Evolutionary conservation across 2,329 filamentous ascomycete genomes (phyloP).

Genomic region (Claviceps cyperi): DNA sequence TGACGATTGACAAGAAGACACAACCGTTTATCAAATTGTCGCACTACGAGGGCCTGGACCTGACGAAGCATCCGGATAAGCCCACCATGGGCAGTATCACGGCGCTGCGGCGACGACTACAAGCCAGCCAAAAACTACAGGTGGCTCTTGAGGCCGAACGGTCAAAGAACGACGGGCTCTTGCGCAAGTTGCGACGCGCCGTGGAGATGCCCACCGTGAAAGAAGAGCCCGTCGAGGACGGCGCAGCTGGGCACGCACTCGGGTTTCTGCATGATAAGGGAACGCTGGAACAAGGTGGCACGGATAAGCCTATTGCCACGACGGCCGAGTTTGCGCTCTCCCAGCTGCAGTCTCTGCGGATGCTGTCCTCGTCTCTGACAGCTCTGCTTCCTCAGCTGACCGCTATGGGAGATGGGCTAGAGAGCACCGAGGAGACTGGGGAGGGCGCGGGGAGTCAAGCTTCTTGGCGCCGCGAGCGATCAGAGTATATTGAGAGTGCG

Average conservation of each 20-base stretch:
- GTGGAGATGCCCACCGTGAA: conserved; percentile 18
- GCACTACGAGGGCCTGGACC: conserved; percentile 64
- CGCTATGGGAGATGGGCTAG: not conserved
- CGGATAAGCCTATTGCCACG: conserved; percentile 46
- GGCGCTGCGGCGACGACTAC: conserved; percentile 56
- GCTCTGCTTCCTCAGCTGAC: conserved; percentile 50
- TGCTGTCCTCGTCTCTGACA: conserved; percentile 45
- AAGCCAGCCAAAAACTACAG: conserved; percentile 67
- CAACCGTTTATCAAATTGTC: conserved; percentile 65
- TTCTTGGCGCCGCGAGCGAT: conserved; percentile 51
- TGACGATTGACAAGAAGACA: conserved; percentile 54
- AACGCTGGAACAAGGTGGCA: conserved; percentile 34
- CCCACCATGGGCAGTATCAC: conserved; percentile 56
- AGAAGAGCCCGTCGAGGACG: conserved; percentile 1
- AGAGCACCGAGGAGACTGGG: not conserved
- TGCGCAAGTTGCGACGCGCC: conserved; percentile 43
- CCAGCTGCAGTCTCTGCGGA: conserved; percentile 66
- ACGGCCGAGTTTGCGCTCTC: conserved; percentile 67
- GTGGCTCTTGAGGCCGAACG: conserved; percentile 54
- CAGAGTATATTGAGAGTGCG: conserved; percentile 72
- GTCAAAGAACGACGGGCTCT: conserved; percentile 55
- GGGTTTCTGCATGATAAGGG: conserved; percentile 44
- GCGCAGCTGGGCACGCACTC: conserved; percentile 20
- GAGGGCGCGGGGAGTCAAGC: conserved; percentile 17
- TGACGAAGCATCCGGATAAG: conserved; percentile 17